phyloP scores from a whole-genome alignment of 768 basidiomycete species.

The Suillus variegatus region DNA sequence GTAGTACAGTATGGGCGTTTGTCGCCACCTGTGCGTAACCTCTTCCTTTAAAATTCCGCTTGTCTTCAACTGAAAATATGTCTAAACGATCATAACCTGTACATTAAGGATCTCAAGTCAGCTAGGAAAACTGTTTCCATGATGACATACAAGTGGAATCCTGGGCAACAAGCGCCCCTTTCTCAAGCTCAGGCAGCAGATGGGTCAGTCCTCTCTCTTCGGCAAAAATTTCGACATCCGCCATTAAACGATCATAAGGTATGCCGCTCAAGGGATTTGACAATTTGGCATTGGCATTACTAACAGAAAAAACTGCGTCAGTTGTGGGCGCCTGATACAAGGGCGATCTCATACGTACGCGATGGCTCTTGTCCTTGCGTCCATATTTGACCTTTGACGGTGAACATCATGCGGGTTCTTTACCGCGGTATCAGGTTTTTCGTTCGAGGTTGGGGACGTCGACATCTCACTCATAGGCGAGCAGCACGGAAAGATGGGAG shows the following conservation, averaged over 20 bases:
- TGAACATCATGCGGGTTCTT: slow-evolving; percentile 8
- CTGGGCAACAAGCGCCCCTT: slow-evolving; percentile 79
- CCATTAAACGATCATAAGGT: slow-evolving; percentile 57
- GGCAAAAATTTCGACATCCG: slow-evolving; percentile 63
- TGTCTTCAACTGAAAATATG: slow-evolving; percentile 48
- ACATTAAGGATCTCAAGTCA: slow-evolving; percentile 21
- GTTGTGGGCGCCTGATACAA: neutral
- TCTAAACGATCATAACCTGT: slow-evolving; percentile 40
- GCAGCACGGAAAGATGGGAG: neutral
- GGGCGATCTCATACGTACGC: slow-evolving; percentile 15
- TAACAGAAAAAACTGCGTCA: slow-evolving; percentile 8
- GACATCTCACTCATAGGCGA: slow-evolving; percentile 3
- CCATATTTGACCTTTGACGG: slow-evolving; percentile 17
- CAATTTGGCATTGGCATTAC: slow-evolving; percentile 44
- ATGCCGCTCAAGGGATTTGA: slow-evolving; percentile 63
- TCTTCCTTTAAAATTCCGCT: slow-evolving; percentile 42
- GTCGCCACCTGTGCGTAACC: slow-evolving; percentile 48
- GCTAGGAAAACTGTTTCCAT: slow-evolving; percentile 38
- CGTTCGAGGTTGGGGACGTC: slow-evolving; percentile 24
- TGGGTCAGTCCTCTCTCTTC: slow-evolving; percentile 41
- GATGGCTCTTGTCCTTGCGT: slow-evolving; percentile 16
- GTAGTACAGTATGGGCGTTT: slow-evolving; percentile 48
- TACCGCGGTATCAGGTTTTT: slow-evolving; percentile 14
- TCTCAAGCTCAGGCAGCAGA: slow-evolving; percentile 50
- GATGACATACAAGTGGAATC: slow-evolving; percentile 49